Conservation (phyloP, 2,329 filamentous ascomycete species). For the Fusarium multiceps region DNA sequence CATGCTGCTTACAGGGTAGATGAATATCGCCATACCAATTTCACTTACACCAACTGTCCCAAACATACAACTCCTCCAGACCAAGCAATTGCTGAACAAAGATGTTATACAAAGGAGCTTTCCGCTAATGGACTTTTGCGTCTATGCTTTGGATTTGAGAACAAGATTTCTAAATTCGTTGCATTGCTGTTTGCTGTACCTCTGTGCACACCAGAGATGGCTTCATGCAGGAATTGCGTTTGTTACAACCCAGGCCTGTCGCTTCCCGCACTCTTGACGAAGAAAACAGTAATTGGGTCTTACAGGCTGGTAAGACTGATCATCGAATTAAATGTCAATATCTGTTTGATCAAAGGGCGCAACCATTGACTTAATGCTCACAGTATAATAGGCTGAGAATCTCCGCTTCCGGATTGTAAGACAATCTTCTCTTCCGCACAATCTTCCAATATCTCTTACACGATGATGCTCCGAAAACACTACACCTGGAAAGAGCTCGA, state of each 20-base stretch:
- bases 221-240: not conserved
- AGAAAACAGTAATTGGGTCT: no score
- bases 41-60: not conserved
- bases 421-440: no score
- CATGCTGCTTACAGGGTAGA: not conserved
- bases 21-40: no score
- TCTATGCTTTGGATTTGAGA: no score
- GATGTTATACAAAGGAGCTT: not conserved
- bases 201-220: fast-evolving
- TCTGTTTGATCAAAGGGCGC: not conserved
- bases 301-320: no score
- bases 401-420: no score
- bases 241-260: not conserved
- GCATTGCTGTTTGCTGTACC: not conserved
- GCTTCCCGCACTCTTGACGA: not conserved
- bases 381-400: not conserved
- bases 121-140: fast-evolving
- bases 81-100: not conserved
- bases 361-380: not conserved
- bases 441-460: no score
- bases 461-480: not conserved
- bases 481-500: not conserved
- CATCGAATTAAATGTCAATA: not conserved
- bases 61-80: not conserved
- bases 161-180: no score